Percentiles rank a stretch among this genome's conserved stretches.
These are phyloP conservation scores for Emmonsiellopsis sp. DNA, from an alignment of 2,329 filamentous ascomycete species.

Conservation along the genomic window DNA sequence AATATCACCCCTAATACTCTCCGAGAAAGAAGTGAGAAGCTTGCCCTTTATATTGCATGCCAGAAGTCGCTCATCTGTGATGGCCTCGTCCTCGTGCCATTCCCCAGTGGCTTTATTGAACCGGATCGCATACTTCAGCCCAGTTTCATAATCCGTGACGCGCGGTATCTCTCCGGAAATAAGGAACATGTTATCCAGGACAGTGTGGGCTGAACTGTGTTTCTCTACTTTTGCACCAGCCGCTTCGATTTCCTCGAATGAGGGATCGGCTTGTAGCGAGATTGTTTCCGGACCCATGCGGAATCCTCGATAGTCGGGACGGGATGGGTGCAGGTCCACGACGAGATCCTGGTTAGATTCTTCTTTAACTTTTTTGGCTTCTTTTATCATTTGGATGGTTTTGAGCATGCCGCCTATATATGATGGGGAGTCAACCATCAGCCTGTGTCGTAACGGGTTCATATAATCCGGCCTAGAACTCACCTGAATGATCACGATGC, in stretches of 20 bases:
- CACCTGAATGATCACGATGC: slow-evolving; percentile 48
- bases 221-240: slow-evolving; percentile 35
- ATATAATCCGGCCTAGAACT: slow-evolving; percentile 2
- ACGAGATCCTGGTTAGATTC: slow-evolving; percentile 21
- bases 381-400: slow-evolving; percentile 40
- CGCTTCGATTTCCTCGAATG: slow-evolving; percentile 37
- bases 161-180: slow-evolving; percentile 47
- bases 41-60: slow-evolving; percentile 44
- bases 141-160: slow-evolving; percentile 40
- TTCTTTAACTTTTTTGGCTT: slow-evolving; percentile 24
- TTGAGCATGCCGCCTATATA: slow-evolving; percentile 38
- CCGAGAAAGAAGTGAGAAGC: background rate
- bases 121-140: slow-evolving; percentile 37
- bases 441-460: background rate
- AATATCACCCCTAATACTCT: background rate
- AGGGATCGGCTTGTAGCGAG: slow-evolving; percentile 45
- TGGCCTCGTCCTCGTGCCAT: slow-evolving; percentile 30
- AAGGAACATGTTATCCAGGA: slow-evolving; percentile 43
- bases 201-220: slow-evolving; percentile 32
- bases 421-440: background rate
- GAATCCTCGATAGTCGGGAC: slow-evolving; percentile 43
- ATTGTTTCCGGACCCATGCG: slow-evolving; percentile 31
- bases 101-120: slow-evolving; percentile 21
- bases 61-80: slow-evolving; percentile 45
- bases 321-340: slow-evolving; percentile 44